A percentile compares a stretch with the other conserved stretches of the same genome.
phyloP scores from a whole-genome alignment of 805 yeast species.

The Blastobotrys robertii region DNA sequence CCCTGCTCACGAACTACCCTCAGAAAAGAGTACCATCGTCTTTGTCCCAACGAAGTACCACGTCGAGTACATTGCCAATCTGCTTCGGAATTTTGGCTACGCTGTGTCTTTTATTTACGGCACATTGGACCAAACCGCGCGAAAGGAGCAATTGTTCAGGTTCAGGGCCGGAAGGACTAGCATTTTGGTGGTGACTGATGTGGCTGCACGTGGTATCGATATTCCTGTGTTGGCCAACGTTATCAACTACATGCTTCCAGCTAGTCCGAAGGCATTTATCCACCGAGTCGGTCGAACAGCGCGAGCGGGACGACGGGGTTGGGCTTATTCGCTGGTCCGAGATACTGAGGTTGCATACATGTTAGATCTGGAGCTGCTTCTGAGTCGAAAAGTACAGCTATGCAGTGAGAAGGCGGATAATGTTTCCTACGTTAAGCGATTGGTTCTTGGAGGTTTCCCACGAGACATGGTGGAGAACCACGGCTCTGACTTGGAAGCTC shows the following conservation, averaged over 20 bases:
- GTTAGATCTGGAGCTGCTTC: conserved; percentile 78
- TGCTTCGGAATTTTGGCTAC: conserved; percentile 72
- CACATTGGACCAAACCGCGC: conserved; percentile 87
- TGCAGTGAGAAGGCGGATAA: conserved; percentile 27
- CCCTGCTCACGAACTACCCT: conserved; percentile 74
- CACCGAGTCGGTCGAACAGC: conserved; percentile 99
- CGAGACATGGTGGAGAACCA: conserved; percentile 57
- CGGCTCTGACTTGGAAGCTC: conserved; percentile 59
- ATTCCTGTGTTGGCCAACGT: conserved; percentile 94
- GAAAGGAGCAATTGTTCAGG: conserved; percentile 77
- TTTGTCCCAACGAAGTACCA: conserved; percentile 98
- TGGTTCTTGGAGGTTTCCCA: conserved; percentile 79
- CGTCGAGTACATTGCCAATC: conserved; percentile 75
- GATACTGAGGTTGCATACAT: conserved; percentile 85
- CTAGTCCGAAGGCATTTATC: conserved; percentile 84
- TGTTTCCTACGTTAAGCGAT: conserved; percentile 64
- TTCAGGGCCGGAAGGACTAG: conserved; percentile 79
- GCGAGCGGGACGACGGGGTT: conserved; percentile 95
- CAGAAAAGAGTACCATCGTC: conserved; percentile 77
- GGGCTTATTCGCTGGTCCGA: conserved; percentile 88
- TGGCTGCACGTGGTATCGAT: conserved; percentile 93
- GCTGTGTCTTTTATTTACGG: conserved; percentile 88
- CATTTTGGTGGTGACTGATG: conserved; percentile 93
- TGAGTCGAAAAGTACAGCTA: conserved; percentile 71
- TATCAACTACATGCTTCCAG: conserved; percentile 81